Evolutionary conservation across 108 stramenopile genomes (phyloP).

Genomic region (Fragilaria radians): DNA sequence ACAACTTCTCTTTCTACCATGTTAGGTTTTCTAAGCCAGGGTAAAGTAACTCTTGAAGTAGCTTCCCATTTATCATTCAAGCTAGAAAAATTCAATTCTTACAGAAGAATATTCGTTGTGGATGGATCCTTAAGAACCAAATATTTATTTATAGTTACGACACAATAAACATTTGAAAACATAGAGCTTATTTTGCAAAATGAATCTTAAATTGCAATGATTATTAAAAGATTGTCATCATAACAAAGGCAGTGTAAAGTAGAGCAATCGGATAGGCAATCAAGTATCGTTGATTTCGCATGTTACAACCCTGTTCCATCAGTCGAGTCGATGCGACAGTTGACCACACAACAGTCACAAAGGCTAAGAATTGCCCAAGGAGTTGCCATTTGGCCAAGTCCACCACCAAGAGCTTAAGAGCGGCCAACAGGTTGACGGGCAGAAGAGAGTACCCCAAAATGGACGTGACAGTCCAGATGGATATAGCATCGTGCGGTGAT

Average conservation of each 20-base stretch:
- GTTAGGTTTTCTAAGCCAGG: too few relatives aligned
- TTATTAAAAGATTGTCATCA: slow-evolving; percentile 97
- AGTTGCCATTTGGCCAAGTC: slow-evolving; percentile 48
- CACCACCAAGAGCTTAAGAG: slow-evolving; percentile 69
- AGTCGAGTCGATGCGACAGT: slow-evolving; percentile 86
- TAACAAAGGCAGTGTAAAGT: slow-evolving; percentile 96
- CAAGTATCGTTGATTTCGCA: slow-evolving; percentile 93
- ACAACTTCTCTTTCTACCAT: too few relatives aligned
- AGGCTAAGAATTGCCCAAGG: slow-evolving; percentile 69
- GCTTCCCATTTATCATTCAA: too few relatives aligned
- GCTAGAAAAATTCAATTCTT: too few relatives aligned
- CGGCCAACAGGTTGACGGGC: slow-evolving; percentile 93
- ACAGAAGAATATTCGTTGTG: too few relatives aligned
- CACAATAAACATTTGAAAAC: too few relatives aligned
- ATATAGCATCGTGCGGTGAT: slow-evolving; percentile 62
- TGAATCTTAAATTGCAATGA: too few relatives aligned
- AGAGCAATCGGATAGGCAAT: slow-evolving; percentile 96
- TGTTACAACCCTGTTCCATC: slow-evolving; percentile 86
- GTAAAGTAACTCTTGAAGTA: too few relatives aligned
- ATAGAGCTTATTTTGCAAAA: too few relatives aligned
- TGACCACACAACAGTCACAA: slow-evolving; percentile 88
- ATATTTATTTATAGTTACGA: too few relatives aligned
- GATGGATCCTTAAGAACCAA: too few relatives aligned
- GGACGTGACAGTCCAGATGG: slow-evolving; percentile 74
- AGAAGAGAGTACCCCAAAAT: slow-evolving; percentile 96